phyloP scores from a whole-genome alignment of 164 flowering plant species.

The Stephania cephalantha region DNA sequence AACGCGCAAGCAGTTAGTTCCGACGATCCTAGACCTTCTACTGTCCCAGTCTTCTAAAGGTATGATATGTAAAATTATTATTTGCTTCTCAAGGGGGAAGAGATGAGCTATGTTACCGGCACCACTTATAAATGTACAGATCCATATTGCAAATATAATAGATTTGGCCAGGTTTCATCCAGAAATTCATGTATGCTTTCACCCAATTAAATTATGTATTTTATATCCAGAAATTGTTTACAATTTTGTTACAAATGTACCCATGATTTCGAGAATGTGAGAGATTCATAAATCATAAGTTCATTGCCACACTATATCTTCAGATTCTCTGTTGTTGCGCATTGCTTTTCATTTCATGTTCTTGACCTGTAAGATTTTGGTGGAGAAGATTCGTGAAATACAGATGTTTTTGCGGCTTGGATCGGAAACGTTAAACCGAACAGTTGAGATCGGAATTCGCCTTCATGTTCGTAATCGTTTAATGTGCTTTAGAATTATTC shows the following conservation, averaged over 20 bases:
- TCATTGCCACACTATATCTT: neutral
- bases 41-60: neutral
- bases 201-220: neutral
- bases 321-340: neutral
- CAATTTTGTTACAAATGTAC: neutral
- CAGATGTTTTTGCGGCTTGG: neutral
- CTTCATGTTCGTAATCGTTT: neutral
- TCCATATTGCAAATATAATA: conserved; percentile 6
- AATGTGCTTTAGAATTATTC: neutral
- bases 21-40: neutral
- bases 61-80: neutral
- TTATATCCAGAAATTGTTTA: neutral
- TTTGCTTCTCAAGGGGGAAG: conserved; percentile 1
- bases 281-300: neutral
- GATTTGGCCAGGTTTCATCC: conserved; percentile 10
- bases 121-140: neutral
- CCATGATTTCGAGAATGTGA: neutral
- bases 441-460: neutral
- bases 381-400: neutral
- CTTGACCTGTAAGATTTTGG: neutral
- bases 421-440: neutral
- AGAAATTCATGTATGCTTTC: conserved; percentile 5
- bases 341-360: neutral
- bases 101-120: conserved; percentile 3
- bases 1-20: conserved; percentile 19